Evolutionary conservation across 805 yeast genomes (phyloP).

Genomic region (Candida ulmi): DNA sequence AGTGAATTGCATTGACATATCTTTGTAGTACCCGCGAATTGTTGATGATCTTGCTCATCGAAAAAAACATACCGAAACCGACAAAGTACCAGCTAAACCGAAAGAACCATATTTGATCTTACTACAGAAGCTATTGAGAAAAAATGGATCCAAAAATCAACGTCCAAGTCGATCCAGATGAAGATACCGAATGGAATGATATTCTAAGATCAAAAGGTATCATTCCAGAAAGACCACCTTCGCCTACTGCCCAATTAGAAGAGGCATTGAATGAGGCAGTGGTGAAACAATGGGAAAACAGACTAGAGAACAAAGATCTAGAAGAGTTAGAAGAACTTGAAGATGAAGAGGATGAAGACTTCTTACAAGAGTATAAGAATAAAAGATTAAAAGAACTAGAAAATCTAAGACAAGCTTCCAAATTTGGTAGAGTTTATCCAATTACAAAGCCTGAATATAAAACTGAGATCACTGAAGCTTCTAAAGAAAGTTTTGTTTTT

Average conservation of each 20-base stretch:
- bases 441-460: constrained; percentile 86
- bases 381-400: constrained; percentile 74
- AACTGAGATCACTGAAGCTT: constrained; percentile 78
- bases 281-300: constrained; percentile 69
- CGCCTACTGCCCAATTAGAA: constrained; percentile 82
- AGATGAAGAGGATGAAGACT: constrained; percentile 91
- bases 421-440: constrained; percentile 73
- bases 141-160: constrained; percentile 53
- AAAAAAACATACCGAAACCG: neutral
- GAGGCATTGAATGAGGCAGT: constrained; percentile 84
- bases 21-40: no score
- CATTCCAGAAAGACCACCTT: constrained; percentile 86
- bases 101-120: no score
- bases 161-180: constrained; percentile 89
- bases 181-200: constrained; percentile 99
- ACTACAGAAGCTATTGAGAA: no score
- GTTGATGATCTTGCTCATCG: no score
- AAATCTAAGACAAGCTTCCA: constrained; percentile 46
- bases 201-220: constrained; percentile 85
- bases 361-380: constrained; percentile 68
- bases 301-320: constrained; percentile 70
- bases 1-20: neutral
- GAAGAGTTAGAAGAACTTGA: constrained; percentile 85
- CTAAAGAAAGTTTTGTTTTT: constrained; percentile 58
- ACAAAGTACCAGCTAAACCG: no score